phyloP scores from a whole-genome alignment of 257 asterid genomes.

The Forsythia viridissima region DNA sequence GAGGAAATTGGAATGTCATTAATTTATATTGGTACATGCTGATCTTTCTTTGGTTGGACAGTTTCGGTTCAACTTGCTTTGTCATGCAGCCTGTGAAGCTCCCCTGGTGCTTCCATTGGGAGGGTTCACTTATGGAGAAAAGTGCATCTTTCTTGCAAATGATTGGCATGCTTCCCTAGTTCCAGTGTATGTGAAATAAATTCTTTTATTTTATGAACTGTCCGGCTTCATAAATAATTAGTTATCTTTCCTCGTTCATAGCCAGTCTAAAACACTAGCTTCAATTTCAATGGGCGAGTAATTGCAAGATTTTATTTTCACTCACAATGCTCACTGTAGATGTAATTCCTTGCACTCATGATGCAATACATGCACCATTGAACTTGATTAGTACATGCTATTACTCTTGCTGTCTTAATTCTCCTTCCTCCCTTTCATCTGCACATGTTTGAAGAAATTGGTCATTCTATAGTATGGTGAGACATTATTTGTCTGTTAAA shows the following conservation, averaged over 20 bases:
- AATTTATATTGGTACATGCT: conserved; percentile 19
- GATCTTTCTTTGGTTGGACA: conserved; percentile 44
- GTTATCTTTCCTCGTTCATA: conserved; percentile 9
- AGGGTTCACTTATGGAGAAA: conserved; percentile 91
- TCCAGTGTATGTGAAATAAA: conserved; percentile 70
- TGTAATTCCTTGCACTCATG: background rate
- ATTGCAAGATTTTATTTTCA: background rate
- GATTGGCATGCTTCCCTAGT: conserved; percentile 99
- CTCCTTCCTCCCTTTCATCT: background rate
- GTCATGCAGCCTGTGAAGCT: conserved; percentile 98
- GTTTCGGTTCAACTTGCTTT: conserved; percentile 95
- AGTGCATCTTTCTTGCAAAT: conserved; percentile 89
- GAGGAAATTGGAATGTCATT: conserved; percentile 16
- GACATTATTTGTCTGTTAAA: background rate
- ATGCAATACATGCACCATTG: conserved; percentile 4
- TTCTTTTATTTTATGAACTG: conserved; percentile 15
- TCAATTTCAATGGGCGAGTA: background rate
- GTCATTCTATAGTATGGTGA: background rate
- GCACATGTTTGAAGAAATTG: background rate
- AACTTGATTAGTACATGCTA: background rate
- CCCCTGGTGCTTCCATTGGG: conserved; percentile 91
- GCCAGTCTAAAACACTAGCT: background rate
- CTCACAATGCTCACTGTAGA: background rate
- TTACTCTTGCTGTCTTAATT: background rate
- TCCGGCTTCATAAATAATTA: conserved; percentile 10